Conservation (phyloP, 2,329 filamentous ascomycete species). For the Lithohypha guttulata region DNA sequence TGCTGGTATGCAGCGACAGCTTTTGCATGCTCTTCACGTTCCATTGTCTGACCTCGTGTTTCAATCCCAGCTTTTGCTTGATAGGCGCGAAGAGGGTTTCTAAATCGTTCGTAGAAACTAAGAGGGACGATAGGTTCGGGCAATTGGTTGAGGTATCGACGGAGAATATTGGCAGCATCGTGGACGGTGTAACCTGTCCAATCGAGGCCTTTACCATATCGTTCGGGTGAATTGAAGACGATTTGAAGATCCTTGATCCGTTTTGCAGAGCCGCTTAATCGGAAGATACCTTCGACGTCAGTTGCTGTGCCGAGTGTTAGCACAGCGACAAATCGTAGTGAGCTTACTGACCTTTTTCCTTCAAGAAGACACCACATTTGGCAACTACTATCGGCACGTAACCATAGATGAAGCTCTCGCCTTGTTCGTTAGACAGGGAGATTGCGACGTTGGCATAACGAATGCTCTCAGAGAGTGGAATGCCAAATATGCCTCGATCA, state of each 20-base stretch:
- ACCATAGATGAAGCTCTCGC: conserved; percentile 93
- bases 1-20: conserved; percentile 78
- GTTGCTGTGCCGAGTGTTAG: conserved; percentile 54
- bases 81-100: conserved; percentile 64
- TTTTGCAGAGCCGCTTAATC: conserved; percentile 89
- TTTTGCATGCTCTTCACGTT: conserved; percentile 49
- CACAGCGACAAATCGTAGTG: conserved; percentile 17
- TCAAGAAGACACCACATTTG: conserved; percentile 93
- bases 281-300: conserved; percentile 90
- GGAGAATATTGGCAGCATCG: conserved; percentile 91
- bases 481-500: conserved; percentile 75
- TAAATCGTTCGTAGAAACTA: conserved; percentile 83
- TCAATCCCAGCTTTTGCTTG: conserved; percentile 60
- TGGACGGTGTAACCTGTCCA: conserved; percentile 98
- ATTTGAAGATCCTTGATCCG: conserved; percentile 93
- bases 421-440: conserved; percentile 82
- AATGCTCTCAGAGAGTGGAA: conserved; percentile 87
- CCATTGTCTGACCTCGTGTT: conserved; percentile 52
- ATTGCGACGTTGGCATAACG: conserved; percentile 97
- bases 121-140: conserved; percentile 94
- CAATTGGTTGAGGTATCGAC: conserved; percentile 89
- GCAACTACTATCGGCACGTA: conserved; percentile 98
- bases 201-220: conserved; percentile 91
- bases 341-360: conserved; percentile 73
- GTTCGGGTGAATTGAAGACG: conserved; percentile 84